These are phyloP conservation scores for Ganoderma leucocontextum DNA, from an alignment of 1,284 basidiomycete genomes.

Conservation along the genomic window DNA sequence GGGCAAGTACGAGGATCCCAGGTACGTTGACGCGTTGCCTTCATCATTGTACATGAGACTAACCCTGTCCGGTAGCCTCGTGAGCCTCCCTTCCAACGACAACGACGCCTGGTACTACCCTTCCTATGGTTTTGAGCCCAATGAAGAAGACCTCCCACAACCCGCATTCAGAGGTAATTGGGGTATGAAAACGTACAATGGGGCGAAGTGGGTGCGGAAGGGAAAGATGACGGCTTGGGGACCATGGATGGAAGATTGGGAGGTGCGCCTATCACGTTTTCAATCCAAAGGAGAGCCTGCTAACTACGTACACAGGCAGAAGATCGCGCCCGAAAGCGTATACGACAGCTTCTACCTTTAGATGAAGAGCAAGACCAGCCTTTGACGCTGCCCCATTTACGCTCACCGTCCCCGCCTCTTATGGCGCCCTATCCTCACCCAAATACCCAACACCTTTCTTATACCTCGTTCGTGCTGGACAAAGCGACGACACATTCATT, in stretches of 20 bases:
- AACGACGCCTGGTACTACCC: conserved; percentile 83
- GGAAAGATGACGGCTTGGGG: conserved; percentile 84
- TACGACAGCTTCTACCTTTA: conserved; percentile 66
- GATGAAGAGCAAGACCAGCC: conserved; percentile 50
- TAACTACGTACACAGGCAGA: conserved; percentile 60
- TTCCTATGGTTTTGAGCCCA: conserved; percentile 65
- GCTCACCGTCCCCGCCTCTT: conserved; percentile 53
- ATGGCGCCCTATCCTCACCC: conserved; percentile 75
- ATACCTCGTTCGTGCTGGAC: conserved; percentile 85
- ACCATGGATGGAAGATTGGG: conserved; percentile 81
- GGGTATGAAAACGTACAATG: conserved; percentile 75
- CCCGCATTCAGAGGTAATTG: conserved; percentile 71
- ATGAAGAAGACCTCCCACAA: conserved; percentile 55
- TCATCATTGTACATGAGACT: neutral
- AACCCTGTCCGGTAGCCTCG: conserved; percentile 31
- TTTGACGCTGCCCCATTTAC: conserved; percentile 52
- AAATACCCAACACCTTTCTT: conserved; percentile 69
- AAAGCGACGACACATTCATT: conserved; percentile 84
- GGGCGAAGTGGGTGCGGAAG: conserved; percentile 76
- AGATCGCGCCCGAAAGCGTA: conserved; percentile 80
- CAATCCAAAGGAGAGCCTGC: conserved; percentile 5
- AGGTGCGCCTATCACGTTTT: conserved; percentile 55
- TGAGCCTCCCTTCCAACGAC: conserved; percentile 64
- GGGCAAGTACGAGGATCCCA: conserved; percentile 42
- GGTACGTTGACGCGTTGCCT: conserved; percentile 24